Evolutionary conservation across 2,329 filamentous ascomycete genomes (phyloP).

Genomic region (Paecilomyces niveus): DNA sequence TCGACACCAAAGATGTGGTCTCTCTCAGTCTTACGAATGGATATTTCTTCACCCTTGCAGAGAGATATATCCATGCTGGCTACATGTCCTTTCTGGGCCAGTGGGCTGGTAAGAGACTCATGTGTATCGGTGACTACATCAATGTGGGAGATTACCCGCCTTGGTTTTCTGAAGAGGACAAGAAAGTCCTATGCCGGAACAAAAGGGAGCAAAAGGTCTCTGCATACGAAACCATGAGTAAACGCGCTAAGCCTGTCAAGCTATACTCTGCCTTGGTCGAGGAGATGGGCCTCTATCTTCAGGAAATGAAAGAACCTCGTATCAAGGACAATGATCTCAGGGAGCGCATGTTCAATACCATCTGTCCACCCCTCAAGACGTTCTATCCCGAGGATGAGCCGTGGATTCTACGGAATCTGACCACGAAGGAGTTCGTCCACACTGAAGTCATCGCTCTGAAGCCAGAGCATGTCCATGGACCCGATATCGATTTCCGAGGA

Average conservation of each 20-base stretch:
- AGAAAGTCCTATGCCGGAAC: conserved; percentile 10
- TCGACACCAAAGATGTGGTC: conserved; percentile 8
- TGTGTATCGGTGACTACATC: conserved; percentile 16
- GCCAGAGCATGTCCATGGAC: conserved; percentile 18
- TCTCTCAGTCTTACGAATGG: conserved; percentile 11
- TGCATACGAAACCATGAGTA: not conserved
- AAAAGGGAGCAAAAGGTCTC: conserved; percentile 9
- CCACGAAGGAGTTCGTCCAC: conserved; percentile 23
- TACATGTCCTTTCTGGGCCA: conserved; percentile 13
- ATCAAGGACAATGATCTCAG: conserved; percentile 7
- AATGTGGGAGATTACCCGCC: conserved; percentile 8
- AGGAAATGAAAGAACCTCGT: conserved; percentile 1
- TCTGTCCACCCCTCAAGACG: conserved; percentile 9
- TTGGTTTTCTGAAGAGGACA: not conserved
- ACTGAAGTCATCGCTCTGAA: conserved; percentile 19
- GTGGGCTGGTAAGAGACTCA: conserved; percentile 22
- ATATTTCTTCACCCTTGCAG: conserved; percentile 13
- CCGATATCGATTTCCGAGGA: conserved; percentile 18
- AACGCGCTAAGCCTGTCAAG: not conserved
- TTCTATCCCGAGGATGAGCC: conserved; percentile 20
- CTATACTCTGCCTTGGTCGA: not conserved
- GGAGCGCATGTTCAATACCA: conserved; percentile 10
- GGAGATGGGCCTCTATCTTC: not conserved
- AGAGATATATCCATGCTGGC: conserved; percentile 9
- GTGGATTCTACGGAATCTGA: conserved; percentile 28